Base-by-base conservation (phyloP, 192 early-diverging fungal species). In the Linnemannia schmuckeri region DNA sequence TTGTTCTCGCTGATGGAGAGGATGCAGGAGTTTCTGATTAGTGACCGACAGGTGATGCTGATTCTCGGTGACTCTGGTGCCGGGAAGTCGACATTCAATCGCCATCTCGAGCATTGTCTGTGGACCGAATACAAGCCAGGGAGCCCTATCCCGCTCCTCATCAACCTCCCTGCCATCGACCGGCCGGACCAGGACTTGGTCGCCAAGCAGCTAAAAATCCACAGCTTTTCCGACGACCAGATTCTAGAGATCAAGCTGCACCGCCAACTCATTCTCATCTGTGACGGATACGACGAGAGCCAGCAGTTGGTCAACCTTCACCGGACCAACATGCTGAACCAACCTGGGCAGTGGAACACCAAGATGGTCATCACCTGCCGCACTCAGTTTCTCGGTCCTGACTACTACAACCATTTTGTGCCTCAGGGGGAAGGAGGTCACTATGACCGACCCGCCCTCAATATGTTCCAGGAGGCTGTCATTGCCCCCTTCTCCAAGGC, bases 361-460 rank as follows among this genome's bases (percentile, higher is more conserved):
- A 71, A 71, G 70, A 71, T 71, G 70, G 38, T 71, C 70, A 71
- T 71, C 37, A 37, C 15, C 38, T 71, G 70, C 17, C 63, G 63
- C 12, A 68, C 63, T 27, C 63, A 68, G 33, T 68, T 33, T 27
- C 33, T 68, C 27, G 33, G 33, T 17, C 63, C 63, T 9, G 15
- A 33, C 27, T 68, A 68, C 18, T 0, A 30, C 9, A 27, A 6
- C 15, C 33, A 15, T 0, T 68, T 68, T 7, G n/a, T 1, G 15
- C 63, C 63, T 15, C 63, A 68, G 33, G 20, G 7, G 12, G 27
- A 12, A 3, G 9, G 27, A 12, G 63, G 9, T n/a, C 9, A 27
- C 7, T 49, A 49, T 17, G 47, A 15, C 17, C 15, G 15, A 1
- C 3, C 15, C 4, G 12, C 63, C 0, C 63, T 5, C 8, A 27